A percentile compares a stretch with the other conserved stretches of the same genome.
Conservation (phyloP, 2,329 filamentous ascomycete species). For the Microsporum audouinii region DNA sequence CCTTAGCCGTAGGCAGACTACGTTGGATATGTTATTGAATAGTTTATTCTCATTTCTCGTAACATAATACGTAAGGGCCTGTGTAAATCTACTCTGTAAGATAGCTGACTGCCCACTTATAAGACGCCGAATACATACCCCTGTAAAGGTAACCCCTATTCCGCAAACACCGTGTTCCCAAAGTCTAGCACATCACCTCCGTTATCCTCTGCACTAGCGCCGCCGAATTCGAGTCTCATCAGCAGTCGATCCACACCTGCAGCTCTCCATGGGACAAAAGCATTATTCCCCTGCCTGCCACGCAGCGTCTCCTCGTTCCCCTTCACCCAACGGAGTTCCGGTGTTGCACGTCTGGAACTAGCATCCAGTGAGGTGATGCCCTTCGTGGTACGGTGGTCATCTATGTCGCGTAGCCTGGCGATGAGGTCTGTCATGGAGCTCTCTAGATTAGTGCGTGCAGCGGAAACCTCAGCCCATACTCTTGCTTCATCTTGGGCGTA, state of each 20-base stretch:
- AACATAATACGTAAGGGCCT: no score
- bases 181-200: constrained; percentile 1
- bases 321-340: constrained; percentile 23
- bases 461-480: constrained; percentile 52
- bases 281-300: constrained; percentile 21
- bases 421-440: constrained; percentile 53
- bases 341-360: constrained; percentile 9
- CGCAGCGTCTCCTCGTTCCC: constrained; percentile 21
- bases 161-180: not conserved
- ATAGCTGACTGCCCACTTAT: not conserved
- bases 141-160: not conserved
- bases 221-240: constrained; percentile 71
- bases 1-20: not conserved
- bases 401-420: constrained; percentile 47
- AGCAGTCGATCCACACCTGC: constrained; percentile 73
- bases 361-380: constrained; percentile 28
- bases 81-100: not conserved
- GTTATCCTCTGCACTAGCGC: constrained; percentile 16
- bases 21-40: not conserved
- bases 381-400: constrained; percentile 41
- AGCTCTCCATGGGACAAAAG: constrained; percentile 59
- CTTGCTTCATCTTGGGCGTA: constrained; percentile 61
- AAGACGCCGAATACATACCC: not conserved
- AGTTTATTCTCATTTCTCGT: no score
- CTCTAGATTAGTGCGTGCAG: constrained; percentile 54